These are phyloP conservation scores for Huntiella savannae DNA, from an alignment of 2,329 filamentous ascomycete genomes.

Conservation along the genomic window DNA sequence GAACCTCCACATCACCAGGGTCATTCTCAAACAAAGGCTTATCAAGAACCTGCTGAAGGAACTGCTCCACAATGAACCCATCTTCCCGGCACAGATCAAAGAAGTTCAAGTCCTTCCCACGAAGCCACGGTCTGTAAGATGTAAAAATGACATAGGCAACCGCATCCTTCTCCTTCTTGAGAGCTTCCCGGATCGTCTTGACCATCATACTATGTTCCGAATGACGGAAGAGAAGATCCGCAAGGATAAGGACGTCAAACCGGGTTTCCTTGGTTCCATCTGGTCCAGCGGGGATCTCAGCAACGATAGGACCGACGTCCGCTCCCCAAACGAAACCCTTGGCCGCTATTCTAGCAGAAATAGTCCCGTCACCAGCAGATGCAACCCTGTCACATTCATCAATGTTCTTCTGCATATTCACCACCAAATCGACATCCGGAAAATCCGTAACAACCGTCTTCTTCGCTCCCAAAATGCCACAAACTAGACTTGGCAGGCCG, in stretches of 20 bases:
- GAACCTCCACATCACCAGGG: constrained; percentile 61
- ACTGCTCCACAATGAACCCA: constrained; percentile 60
- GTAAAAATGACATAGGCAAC: constrained; percentile 82
- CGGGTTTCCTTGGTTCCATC: constrained; percentile 16
- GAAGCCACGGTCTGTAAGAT: constrained; percentile 78
- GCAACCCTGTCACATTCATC: constrained; percentile 28
- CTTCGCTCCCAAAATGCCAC: constrained; percentile 50
- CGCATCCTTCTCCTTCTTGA: constrained; percentile 36
- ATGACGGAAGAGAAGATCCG: constrained; percentile 82
- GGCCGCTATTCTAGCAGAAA: constrained; percentile 28
- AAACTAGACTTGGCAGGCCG: constrained; percentile 64
- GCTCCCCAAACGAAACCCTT: constrained; percentile 75
- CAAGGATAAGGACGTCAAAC: constrained; percentile 72
- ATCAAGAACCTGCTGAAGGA: constrained; percentile 66
- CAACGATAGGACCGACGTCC: constrained; percentile 36
- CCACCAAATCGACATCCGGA: constrained; percentile 65
- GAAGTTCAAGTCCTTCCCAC: constrained; percentile 68
- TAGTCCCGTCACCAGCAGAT: constrained; percentile 17
- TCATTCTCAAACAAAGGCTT: constrained; percentile 80
- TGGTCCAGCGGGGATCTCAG: constrained; percentile 28
- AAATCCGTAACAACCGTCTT: constrained; percentile 73
- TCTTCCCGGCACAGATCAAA: constrained; percentile 55
- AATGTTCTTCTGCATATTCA: constrained; percentile 63
- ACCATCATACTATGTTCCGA: constrained; percentile 67
- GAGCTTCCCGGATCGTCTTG: constrained; percentile 46